These are phyloP conservation scores for Mycena albidolilacea DNA, from an alignment of 768 basidiomycete species.

Conservation along the genomic window DNA sequence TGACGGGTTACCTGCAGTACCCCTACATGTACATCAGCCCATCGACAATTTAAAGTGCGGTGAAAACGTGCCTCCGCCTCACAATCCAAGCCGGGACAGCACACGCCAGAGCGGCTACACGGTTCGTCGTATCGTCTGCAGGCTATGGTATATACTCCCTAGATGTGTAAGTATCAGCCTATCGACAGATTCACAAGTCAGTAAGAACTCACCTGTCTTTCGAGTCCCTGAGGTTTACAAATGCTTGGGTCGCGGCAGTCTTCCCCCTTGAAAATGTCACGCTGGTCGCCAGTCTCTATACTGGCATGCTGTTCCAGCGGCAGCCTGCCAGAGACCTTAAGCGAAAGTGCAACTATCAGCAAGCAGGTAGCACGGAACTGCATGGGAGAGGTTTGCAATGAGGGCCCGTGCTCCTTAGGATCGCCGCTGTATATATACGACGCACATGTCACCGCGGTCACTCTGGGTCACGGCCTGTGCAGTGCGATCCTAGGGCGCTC, in stretches of 20 bases:
- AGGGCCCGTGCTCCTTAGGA: constrained; percentile 14
- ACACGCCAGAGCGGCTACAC: neutral
- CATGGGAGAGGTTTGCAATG: constrained; percentile 16
- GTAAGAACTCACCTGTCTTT: constrained; percentile 10
- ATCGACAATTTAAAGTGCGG: constrained; percentile 8
- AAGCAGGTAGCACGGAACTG: constrained; percentile 6
- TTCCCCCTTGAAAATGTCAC: neutral
- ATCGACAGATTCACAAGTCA: constrained; percentile 4
- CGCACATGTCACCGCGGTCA: constrained; percentile 17
- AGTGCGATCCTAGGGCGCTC: neutral
- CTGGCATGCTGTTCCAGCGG: neutral
- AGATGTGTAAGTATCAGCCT: constrained; percentile 10
- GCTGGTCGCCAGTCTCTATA: constrained; percentile 6
- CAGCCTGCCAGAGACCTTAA: constrained; percentile 6
- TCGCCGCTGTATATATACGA: constrained; percentile 15
- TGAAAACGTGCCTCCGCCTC: constrained; percentile 13
- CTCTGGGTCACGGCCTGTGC: constrained; percentile 7
- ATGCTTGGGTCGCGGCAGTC: constrained; percentile 9
- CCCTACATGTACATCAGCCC: constrained; percentile 10
- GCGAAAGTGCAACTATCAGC: constrained; percentile 4
- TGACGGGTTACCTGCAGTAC: neutral
- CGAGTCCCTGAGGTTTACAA: neutral
- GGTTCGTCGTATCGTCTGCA: constrained; percentile 1
- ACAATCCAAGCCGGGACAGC: constrained; percentile 14
- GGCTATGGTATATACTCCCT: neutral